Evolutionary conservation across 106 monocot genomes (phyloP), one percentile per base, ranked within the genome.

Genomic region (Acanthochlamys bracteata): DNA sequence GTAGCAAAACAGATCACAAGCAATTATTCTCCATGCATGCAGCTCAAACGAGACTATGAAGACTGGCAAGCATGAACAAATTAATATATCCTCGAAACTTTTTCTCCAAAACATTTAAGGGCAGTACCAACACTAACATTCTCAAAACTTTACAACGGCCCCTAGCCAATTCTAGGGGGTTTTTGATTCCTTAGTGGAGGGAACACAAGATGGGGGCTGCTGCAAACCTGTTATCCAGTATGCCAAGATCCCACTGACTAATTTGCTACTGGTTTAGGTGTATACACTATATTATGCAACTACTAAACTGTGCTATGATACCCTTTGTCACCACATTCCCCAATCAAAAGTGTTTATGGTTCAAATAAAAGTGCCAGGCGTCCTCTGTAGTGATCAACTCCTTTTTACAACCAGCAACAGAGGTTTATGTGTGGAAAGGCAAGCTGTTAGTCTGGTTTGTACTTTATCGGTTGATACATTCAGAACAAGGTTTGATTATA

Each of bases 1-100:
- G 63, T 7, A 55, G 61, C 75, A 75, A 69, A 24, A 57, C n/a
- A 68, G 22, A 20, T 15, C 24, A 20, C 24, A 72, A 53, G 57
- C 12, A 49, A 27, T 27, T 45, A 43, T 57, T 46, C 24, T 17
- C 59, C 33, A 27, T 10, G 20, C 2, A 51, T 55, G 8, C n/a
- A 55, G 20, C 55, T 55, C 20, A 20, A 55, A 22, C 2, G 51
- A 51, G n/a, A 51, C 1, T 19, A 19, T 51, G 51, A 51, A 19
- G 51, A 51, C 17, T 51, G 51, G 2, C 13, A 51, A 8, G 51
- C 13, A 51, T 2, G 17, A 55, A 55, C 16, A 55, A 55, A 19
- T 55, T 49, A 49, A 9, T 49, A 49, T 4, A 20, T 13, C 20
- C 12, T 21, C 3, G 4, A 19, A 17, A 55, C 10, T 10, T 20